Evolutionary conservation across 2,329 filamentous ascomycete genomes (phyloP).

Genomic region (Chaetothyriales sp.): DNA sequence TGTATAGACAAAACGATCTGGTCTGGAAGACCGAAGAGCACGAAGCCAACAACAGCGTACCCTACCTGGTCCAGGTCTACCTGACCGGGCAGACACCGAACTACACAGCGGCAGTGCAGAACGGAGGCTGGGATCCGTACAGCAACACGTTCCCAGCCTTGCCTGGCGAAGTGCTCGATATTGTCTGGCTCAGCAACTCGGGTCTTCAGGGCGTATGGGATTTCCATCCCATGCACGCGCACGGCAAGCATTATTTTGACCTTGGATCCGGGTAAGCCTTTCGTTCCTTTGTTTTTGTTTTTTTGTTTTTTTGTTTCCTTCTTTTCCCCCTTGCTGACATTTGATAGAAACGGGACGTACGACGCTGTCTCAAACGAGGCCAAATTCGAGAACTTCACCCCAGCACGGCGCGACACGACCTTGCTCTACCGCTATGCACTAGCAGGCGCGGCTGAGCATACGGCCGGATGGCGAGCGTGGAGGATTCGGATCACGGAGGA

Average conservation of each 20-base stretch:
- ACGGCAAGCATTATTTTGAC: conserved; percentile 33
- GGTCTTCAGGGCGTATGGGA: conserved; percentile 21
- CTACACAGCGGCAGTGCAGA: conserved; percentile 26
- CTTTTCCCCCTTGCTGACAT: background rate
- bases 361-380: conserved; percentile 28
- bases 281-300: too few species aligned
- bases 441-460: conserved; percentile 26
- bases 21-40: conserved; percentile 31
- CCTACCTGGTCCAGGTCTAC: conserved; percentile 35
- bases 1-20: conserved; percentile 26
- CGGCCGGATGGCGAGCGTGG: conserved; percentile 47
- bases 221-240: conserved; percentile 33
- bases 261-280: conserved; percentile 26
- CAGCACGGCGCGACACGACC: conserved; percentile 34
- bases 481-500: conserved; percentile 35
- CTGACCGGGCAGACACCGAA: conserved; percentile 25
- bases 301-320: too few species aligned
- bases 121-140: conserved; percentile 30
- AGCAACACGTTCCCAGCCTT: conserved; percentile 25
- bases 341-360: conserved; percentile 27
- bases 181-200: conserved; percentile 28
- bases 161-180: conserved; percentile 31
- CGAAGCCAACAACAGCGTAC: conserved; percentile 18
- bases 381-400: conserved; percentile 22
- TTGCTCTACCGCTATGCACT: conserved; percentile 41